Percentiles rank a stretch among this genome's conserved stretches.
Conservation (phyloP, 345 rosid genomes). For the Anacardium occidentale region DNA sequence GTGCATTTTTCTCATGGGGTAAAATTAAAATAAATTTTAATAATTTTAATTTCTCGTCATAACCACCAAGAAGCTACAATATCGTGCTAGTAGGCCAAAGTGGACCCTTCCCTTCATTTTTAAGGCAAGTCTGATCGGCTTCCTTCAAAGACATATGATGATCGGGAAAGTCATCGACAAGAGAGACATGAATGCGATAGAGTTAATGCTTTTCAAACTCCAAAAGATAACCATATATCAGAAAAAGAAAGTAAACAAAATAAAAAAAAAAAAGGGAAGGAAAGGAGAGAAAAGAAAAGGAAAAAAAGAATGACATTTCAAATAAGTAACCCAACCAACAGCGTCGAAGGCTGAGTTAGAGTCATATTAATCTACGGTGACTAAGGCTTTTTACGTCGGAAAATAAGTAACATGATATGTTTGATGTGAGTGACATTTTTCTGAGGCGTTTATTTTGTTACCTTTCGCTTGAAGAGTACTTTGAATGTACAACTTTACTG, state of each 20-base stretch:
- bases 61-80: neutral
- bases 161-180: neutral
- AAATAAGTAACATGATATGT: too few species aligned
- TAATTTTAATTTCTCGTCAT: neutral
- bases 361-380: too few species aligned
- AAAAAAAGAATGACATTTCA: neutral
- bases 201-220: neutral
- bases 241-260: too few species aligned
- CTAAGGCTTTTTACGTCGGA: too few species aligned
- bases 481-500: neutral
- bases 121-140: neutral
- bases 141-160: neutral
- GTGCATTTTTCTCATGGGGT: neutral
- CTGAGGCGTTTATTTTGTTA: too few species aligned
- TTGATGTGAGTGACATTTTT: too few species aligned
- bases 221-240: too few species aligned
- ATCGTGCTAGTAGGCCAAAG: neutral
- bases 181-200: neutral
- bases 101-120: neutral
- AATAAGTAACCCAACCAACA: too few species aligned
- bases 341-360: too few species aligned
- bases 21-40: too few species aligned
- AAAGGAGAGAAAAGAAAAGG: too few species aligned
- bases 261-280: too few species aligned
- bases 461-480: neutral